Conservation (phyloP, 805 yeast genomes). For the Spathaspora boniae region DNA sequence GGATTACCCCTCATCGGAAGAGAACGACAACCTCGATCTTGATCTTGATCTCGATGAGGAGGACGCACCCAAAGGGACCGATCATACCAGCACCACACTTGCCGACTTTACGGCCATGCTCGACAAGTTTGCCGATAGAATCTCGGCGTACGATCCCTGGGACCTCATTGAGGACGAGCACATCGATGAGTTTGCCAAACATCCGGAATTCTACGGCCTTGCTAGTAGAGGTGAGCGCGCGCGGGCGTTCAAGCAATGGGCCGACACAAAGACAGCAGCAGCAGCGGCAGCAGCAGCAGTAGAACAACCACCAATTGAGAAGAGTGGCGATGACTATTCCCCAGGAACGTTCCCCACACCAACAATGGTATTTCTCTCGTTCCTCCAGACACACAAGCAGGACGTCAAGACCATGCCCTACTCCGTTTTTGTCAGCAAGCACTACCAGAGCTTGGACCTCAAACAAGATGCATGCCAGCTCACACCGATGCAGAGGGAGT, state of each 20-base stretch:
- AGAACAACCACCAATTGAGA: constrained; percentile 6
- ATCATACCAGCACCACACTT: constrained; percentile 3
- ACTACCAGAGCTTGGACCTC: constrained; percentile 12
- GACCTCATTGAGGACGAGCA: constrained; percentile 34
- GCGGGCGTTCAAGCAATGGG: constrained; percentile 25
- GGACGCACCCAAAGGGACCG: background rate
- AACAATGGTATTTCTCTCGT: constrained; percentile 17
- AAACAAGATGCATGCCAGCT: constrained; percentile 13
- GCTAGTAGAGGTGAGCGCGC: constrained; percentile 17
- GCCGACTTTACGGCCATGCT: constrained; percentile 23
- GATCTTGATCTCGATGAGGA: constrained; percentile 15
- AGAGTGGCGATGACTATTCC: constrained; percentile 7
- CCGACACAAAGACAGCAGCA: constrained; percentile 9
- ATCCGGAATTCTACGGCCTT: constrained; percentile 27
- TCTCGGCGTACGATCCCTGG: constrained; percentile 37
- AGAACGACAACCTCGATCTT: constrained; percentile 10
- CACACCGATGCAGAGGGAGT: constrained; percentile 18
- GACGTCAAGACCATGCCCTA: constrained; percentile 25
- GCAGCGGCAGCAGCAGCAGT: background rate
- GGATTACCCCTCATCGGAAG: constrained; percentile 1
- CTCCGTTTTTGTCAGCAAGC: constrained; percentile 22
- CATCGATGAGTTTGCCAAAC: constrained; percentile 21
- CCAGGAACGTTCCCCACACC: constrained; percentile 19
- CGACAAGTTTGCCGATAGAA: constrained; percentile 18
- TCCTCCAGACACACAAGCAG: constrained; percentile 27